phyloP scores from a whole-genome alignment of 2,329 filamentous ascomycete genomes.

The Polytolypa hystricis region DNA sequence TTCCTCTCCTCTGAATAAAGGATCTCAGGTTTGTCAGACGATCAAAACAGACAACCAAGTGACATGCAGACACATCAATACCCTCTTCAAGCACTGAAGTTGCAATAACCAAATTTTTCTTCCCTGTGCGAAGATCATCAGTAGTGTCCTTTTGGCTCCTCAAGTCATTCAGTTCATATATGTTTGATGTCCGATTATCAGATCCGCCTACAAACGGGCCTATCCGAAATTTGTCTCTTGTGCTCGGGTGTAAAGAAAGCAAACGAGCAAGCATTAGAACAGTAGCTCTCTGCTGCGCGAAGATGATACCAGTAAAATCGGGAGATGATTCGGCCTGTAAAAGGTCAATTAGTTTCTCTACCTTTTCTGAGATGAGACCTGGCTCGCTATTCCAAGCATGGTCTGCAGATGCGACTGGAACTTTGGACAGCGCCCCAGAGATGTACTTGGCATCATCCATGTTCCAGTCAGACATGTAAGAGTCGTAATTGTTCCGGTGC shows the following conservation, averaged over 20 bases:
- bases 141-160: constrained; percentile 42
- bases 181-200: constrained; percentile 31
- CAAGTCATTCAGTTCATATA: constrained; percentile 40
- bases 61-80: constrained; percentile 52
- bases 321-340: constrained; percentile 32
- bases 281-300: constrained; percentile 53
- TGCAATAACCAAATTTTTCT: constrained; percentile 46
- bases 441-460: constrained; percentile 48
- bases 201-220: constrained; percentile 44
- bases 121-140: constrained; percentile 42
- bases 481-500: constrained; percentile 13
- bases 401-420: constrained; percentile 12
- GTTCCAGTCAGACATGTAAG: constrained; percentile 32
- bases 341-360: constrained; percentile 45
- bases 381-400: constrained; percentile 10
- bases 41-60: constrained; percentile 55
- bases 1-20: constrained; percentile 54
- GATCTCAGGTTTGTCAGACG: constrained; percentile 51
- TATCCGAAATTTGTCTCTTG: constrained; percentile 23
- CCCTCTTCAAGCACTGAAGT: constrained; percentile 52
- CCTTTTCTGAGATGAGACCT: constrained; percentile 46
- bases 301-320: constrained; percentile 51
- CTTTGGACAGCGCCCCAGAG: constrained; percentile 25
- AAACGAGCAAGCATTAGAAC: constrained; percentile 51
- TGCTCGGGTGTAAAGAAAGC: constrained; percentile 41